Evolutionary conservation across 1,139 yeast genomes (phyloP), one percentile per base, ranked within the genome.

Genomic region (Debaryomyces subglobosus): DNA sequence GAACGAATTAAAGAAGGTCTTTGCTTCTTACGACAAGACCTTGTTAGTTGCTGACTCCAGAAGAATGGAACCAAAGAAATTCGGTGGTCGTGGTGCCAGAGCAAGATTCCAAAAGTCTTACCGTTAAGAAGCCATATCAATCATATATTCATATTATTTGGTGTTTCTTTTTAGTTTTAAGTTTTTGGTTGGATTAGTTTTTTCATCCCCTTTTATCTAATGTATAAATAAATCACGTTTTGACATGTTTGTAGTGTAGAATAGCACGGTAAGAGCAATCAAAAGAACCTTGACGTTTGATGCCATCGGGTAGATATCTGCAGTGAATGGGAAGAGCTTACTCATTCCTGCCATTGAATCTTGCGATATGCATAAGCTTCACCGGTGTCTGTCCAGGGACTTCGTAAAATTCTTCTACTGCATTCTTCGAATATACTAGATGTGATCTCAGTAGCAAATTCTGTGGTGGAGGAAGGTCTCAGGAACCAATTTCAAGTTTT

Each of bases 81-180:
- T 92, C 84, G 99, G 99, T 86, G 99, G 99, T 86, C 96, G 96
- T 82, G 99, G 99, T 90, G 99, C 99, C 83, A 94, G 99, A 85
- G 95, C 99, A 77, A 92, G 98, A 85, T 94, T 89, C 97, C 99
- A 94, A 86, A 94, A 94, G 82, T 94, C 99, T 79, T 94, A 94
- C 96, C 99, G 99, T 91, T 94, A 92, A 85, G 59, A 53, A 50
- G 49, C 52, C 44, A 39, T 45, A 41, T 45, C 44, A 27, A 34
- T 39, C 39, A 39, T 48, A 42, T 32, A 32, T 32, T 32, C 25
- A 34, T 34, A 34, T 20, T 46, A 39, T 44, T 48, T 45, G 40
- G 48, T 39, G 39, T 37, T 36, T 40, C 40, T 33, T 29, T 35
- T 41, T 36, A 43, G 44, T 44, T 33, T 42, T 38, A 33, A 30